Conservation (phyloP, 345 rosid genomes). For the Lumnitzera littorea region DNA sequence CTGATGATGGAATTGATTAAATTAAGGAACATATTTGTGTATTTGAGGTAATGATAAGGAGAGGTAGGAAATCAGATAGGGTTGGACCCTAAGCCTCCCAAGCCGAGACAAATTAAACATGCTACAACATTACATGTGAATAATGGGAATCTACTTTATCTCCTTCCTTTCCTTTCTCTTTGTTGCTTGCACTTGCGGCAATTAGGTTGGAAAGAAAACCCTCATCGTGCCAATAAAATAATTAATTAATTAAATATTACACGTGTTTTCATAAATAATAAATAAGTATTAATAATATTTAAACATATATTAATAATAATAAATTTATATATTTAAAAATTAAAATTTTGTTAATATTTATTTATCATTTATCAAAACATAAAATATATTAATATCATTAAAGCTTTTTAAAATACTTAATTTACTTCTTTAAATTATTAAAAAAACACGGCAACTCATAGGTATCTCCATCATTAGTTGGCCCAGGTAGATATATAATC, state of each 20-base stretch:
- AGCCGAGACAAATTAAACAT: constrained; percentile 24
- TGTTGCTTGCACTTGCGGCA: constrained; percentile 29
- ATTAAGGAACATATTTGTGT: background rate
- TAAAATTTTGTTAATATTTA: too few relatives aligned
- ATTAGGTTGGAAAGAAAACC: constrained; percentile 22
- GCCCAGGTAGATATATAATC: background rate
- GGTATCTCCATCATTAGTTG: constrained; percentile 14
- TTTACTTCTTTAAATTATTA: constrained; percentile 6
- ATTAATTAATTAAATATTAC: too few relatives aligned
- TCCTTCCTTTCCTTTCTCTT: constrained; percentile 5
- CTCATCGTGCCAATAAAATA: background rate
- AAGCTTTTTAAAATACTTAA: background rate
- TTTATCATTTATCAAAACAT: too few relatives aligned
- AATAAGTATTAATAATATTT: too few relatives aligned
- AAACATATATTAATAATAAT: too few relatives aligned
- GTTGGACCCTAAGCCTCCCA: background rate
- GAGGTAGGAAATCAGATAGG: background rate
- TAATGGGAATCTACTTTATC: constrained; percentile 31
- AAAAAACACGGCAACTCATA: background rate
- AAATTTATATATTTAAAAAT: too few relatives aligned
- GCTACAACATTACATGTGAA: constrained; percentile 32
- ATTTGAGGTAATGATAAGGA: background rate
- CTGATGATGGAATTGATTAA: background rate
- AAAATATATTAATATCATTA: too few relatives aligned
- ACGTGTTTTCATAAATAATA: too few relatives aligned